phyloP scores from a whole-genome alignment of 108 stramenopile genomes.

The Ochromonas danica region DNA sequence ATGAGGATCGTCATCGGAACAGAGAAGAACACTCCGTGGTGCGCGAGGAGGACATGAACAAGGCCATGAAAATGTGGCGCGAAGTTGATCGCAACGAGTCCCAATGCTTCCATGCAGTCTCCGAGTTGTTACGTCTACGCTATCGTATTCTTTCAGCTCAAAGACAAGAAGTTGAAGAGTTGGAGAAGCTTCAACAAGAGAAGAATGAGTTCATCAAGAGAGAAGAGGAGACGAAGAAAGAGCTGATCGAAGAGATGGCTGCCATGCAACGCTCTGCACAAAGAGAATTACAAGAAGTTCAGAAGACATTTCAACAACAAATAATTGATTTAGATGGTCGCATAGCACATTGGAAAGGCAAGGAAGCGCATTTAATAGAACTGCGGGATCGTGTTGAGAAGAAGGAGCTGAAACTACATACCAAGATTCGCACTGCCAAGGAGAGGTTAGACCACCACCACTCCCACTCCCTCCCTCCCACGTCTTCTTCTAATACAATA shows the following conservation, averaged over 20 bases:
- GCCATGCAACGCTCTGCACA: neutral
- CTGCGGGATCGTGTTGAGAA: too few relatives aligned
- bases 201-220: neutral
- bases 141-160: neutral
- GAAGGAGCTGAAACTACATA: too few relatives aligned
- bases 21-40: neutral
- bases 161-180: slow-evolving; percentile 12
- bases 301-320: neutral
- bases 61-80: neutral
- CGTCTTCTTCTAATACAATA: too few relatives aligned
- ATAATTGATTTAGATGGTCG: neutral
- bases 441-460: too few relatives aligned
- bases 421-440: too few relatives aligned
- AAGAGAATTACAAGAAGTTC: neutral
- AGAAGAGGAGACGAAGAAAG: neutral
- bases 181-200: neutral
- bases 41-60: neutral
- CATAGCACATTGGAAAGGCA: neutral
- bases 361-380: too few relatives aligned
- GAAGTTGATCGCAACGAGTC: neutral
- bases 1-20: neutral
- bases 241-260: neutral
- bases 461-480: too few relatives aligned
- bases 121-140: neutral
- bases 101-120: neutral